These are phyloP conservation scores for Cladophialophora chaetospira DNA, from an alignment of 2,329 filamentous ascomycete genomes.

Conservation along the genomic window DNA sequence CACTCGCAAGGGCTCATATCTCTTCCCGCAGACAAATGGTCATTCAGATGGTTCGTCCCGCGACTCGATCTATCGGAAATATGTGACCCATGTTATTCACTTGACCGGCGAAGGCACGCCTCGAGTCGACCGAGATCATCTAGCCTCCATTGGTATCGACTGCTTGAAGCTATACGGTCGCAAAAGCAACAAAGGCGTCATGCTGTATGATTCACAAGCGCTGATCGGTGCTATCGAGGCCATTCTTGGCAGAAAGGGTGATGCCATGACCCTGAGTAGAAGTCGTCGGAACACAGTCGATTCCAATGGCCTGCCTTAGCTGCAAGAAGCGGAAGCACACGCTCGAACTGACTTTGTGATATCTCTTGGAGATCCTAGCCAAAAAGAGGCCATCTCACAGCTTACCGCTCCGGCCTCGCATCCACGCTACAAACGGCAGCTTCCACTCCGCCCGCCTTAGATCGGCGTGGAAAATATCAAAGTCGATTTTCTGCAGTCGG, in stretches of 20 bases:
- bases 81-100: conserved; percentile 34
- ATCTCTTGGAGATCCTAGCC: background rate
- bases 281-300: conserved; percentile 63
- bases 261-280: conserved; percentile 49
- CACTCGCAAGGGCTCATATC: conserved; percentile 10
- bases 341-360: conserved; percentile 5
- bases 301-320: conserved; percentile 5
- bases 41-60: background rate
- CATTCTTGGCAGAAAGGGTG: conserved; percentile 68
- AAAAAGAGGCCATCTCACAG: conserved; percentile 41
- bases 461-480: conserved; percentile 73
- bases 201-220: conserved; percentile 74
- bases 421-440: conserved; percentile 76
- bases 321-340: conserved; percentile 2
- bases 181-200: conserved; percentile 53
- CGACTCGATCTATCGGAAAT: conserved; percentile 30
- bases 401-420: conserved; percentile 58
- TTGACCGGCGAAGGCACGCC: conserved; percentile 31
- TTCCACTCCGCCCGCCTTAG: conserved; percentile 74
- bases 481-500: conserved; percentile 75
- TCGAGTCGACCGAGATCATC: conserved; percentile 28
- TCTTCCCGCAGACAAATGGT: conserved; percentile 5
- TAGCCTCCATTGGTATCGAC: conserved; percentile 57
- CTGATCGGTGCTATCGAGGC: conserved; percentile 74
- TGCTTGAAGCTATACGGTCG: conserved; percentile 76